These are phyloP conservation scores for Diophrys appendiculata DNA, from an alignment of 73 alveolate species.

Conservation along the genomic window DNA sequence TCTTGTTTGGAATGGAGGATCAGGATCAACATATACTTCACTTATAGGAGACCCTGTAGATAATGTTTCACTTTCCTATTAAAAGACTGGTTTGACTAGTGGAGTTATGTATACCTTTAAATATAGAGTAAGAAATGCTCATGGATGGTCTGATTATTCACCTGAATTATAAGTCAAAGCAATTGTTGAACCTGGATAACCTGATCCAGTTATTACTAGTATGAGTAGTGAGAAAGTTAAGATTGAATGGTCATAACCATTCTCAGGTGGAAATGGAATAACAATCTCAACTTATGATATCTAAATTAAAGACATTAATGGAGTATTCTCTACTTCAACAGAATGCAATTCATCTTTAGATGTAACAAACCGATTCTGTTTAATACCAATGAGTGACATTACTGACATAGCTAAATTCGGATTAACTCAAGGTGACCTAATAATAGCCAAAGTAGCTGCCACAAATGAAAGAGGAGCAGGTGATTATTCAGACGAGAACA, in stretches of 20 bases:
- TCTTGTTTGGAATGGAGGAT: slow-evolving; percentile 7
- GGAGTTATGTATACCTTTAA: slow-evolving; percentile 31
- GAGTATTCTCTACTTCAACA: slow-evolving; percentile 1
- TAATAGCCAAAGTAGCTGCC: slow-evolving; percentile 31
- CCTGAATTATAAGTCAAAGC: slow-evolving; percentile 29
- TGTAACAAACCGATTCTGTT: slow-evolving; percentile 14
- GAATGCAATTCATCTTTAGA: slow-evolving; percentile 11
- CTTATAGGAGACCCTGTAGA: slow-evolving; percentile 34
- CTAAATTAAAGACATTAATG: slow-evolving; percentile 18
- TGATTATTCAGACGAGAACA: slow-evolving; percentile 26
- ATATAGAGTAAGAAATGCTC: slow-evolving; percentile 47
- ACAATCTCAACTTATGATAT: slow-evolving; percentile 18
- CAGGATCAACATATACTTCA: slow-evolving; percentile 20
- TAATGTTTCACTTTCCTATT: slow-evolving; percentile 1
- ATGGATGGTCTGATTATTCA: slow-evolving; percentile 54
- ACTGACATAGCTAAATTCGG: slow-evolving; percentile 25
- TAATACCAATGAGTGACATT: neutral
- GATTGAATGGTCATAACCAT: slow-evolving; percentile 36
- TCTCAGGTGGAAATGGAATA: slow-evolving; percentile 40
- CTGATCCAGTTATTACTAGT: neutral
- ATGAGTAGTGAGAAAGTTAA: slow-evolving; percentile 20
- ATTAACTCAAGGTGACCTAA: slow-evolving; percentile 6
- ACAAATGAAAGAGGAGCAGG: slow-evolving; percentile 38
- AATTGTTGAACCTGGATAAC: slow-evolving; percentile 19
- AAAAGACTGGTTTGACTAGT: slow-evolving; percentile 30